Evolutionary conservation across 192 early-diverging fungal species (phyloP), one percentile per base, ranked within the genome.

Genomic region (Dimargaris cristalligena): DNA sequence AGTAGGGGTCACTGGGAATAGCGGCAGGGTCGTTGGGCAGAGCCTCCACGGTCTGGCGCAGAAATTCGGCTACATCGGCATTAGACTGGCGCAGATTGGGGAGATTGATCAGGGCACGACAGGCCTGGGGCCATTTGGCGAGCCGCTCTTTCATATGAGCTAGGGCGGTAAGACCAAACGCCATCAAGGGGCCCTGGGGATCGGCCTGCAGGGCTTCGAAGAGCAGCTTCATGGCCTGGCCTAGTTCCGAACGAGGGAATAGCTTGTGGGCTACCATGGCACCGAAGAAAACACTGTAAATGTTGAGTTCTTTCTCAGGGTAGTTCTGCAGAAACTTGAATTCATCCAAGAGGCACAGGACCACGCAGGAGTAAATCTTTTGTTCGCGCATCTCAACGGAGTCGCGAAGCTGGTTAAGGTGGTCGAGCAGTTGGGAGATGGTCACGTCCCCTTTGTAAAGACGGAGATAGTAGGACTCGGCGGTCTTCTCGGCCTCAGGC

Each of bases 311-410:
- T 61, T 85, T 88, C 50, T 92, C 91, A 0, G 92, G 94, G 67
- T 97, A 99, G 68, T 89, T 86, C 29, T 85, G 74, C 59, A 99
- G 93, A 64, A 89, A 95, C 58, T 87, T 82, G 70, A 90, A 94
- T 69, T 99, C 96, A 60, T 97, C 96, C 69, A 99, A 86, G 33
- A 94, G 80, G 57, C 88, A 88, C 69, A 90, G 86, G 10, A 93
- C 82, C 79, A 96, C 93, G 64, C 85, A 91, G 10, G 81, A 77
- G 68, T 82, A 97, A 8, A 88, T 80, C 48, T 92, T 85, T 67
- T 85, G 85, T 60, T 89, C 89, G 25, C 81, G 73, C 26, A 73
- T 63, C 54, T 81, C 79, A 18, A 79, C 61, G 26, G 92, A 92
- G 52, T 81, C 82, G 58, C 89, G 89, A 65, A 90, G 84, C 16